Evolutionary conservation across 2,329 filamentous ascomycete genomes (phyloP).

Genomic region (Xylaria sp.): DNA sequence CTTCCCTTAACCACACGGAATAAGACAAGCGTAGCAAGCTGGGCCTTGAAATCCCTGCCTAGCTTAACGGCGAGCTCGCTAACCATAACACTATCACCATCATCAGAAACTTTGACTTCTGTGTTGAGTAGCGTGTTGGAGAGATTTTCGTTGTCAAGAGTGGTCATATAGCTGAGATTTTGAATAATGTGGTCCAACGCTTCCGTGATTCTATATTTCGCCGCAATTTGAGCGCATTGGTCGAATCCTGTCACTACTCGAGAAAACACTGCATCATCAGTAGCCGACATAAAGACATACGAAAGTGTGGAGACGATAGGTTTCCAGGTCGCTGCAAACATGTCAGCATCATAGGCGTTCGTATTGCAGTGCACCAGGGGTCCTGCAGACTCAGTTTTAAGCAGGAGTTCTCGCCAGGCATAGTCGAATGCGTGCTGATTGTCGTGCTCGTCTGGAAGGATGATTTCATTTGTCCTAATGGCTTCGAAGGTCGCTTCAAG

Average conservation of each 20-base stretch:
- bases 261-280: conserved; percentile 93
- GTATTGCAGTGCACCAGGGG: conserved; percentile 84
- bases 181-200: conserved; percentile 93
- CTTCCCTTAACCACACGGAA: conserved; percentile 92
- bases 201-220: conserved; percentile 83
- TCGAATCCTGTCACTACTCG: conserved; percentile 95
- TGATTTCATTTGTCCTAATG: conserved; percentile 94
- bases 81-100: conserved; percentile 86
- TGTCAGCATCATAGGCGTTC: conserved; percentile 95
- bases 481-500: conserved; percentile 88
- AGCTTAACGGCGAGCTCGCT: conserved; percentile 97
- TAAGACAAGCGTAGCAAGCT: conserved; percentile 92
- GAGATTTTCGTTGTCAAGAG: conserved; percentile 78
- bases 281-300: conserved; percentile 99
- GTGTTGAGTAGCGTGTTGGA: conserved; percentile 92
- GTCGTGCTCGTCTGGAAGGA: conserved; percentile 95
- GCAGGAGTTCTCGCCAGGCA: conserved; percentile 92
- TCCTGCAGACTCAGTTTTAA: conserved; percentile 82
- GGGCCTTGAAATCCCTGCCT: conserved; percentile 90
- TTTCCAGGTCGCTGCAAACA: conserved; percentile 96
- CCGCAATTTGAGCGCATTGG: conserved; percentile 92
- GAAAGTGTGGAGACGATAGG: conserved; percentile 94
- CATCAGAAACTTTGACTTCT: conserved; percentile 90
- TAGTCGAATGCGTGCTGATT: conserved; percentile 97
- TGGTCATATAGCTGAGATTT: conserved; percentile 90